phyloP scores from a whole-genome alignment of 805 yeast genomes.

The Saccharomycodes ludwigii region DNA sequence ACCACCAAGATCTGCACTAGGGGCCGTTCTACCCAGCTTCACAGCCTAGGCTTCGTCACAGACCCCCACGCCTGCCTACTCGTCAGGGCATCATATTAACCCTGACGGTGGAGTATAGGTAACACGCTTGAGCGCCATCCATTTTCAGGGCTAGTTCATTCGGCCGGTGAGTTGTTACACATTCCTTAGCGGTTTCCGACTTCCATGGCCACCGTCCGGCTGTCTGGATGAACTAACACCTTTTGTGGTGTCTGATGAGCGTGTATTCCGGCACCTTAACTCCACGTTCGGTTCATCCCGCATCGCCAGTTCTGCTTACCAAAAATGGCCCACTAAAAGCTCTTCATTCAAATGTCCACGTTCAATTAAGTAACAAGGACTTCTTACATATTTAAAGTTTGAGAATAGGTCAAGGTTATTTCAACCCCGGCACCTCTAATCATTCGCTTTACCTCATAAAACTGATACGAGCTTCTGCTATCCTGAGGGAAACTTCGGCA shows the following conservation, averaged over 20 bases:
- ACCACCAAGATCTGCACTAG: slow-evolving; percentile 33
- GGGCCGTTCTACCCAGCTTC: slow-evolving; percentile 30
- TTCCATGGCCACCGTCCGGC: slow-evolving; percentile 44
- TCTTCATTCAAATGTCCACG: slow-evolving; percentile 30
- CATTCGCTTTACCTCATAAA: slow-evolving; percentile 31
- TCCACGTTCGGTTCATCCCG: slow-evolving; percentile 32
- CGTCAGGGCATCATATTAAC: slow-evolving; percentile 26
- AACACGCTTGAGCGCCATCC: slow-evolving; percentile 30
- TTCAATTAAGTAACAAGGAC: slow-evolving; percentile 30
- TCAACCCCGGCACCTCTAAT: slow-evolving; percentile 30
- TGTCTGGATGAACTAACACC: slow-evolving; percentile 32
- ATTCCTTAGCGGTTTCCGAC: slow-evolving; percentile 46
- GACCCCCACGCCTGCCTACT: slow-evolving; percentile 33
- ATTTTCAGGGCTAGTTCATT: slow-evolving; percentile 34
- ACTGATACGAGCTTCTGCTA: slow-evolving; percentile 31
- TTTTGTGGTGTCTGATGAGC: slow-evolving; percentile 34
- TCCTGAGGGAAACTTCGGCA: slow-evolving; percentile 33
- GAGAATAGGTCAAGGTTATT: slow-evolving; percentile 30
- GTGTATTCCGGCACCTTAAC: slow-evolving; percentile 31
- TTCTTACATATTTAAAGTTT: slow-evolving; percentile 31
- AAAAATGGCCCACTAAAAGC: slow-evolving; percentile 35
- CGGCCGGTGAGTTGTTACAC: slow-evolving; percentile 42
- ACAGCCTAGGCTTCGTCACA: slow-evolving; percentile 30
- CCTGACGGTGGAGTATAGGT: slow-evolving; percentile 30
- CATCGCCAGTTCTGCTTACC: slow-evolving; percentile 37